A percentile compares a stretch with the other conserved stretches of the same genome.
These are phyloP conservation scores for Dipodascopsis uninucleata DNA, from an alignment of 805 yeast genomes.

Conservation along the genomic window DNA sequence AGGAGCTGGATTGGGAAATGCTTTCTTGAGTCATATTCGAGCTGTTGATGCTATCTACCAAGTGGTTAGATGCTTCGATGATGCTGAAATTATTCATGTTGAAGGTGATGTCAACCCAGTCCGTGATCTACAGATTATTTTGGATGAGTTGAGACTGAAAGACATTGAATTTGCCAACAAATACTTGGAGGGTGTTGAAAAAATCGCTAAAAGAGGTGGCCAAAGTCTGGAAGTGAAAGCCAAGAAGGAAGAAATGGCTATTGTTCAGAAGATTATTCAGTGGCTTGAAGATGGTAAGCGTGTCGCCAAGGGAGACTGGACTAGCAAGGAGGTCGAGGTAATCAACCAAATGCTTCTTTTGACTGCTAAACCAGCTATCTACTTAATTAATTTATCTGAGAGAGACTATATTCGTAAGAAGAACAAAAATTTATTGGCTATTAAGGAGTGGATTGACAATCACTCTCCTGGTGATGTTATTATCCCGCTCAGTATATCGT, in stretches of 20 bases:
- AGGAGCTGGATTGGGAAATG: constrained; percentile 68
- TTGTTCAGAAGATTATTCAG: constrained; percentile 69
- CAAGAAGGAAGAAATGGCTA: constrained; percentile 77
- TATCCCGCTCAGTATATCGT: constrained; percentile 87
- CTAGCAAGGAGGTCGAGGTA: constrained; percentile 82
- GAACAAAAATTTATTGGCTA: constrained; percentile 77
- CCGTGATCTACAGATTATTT: constrained; percentile 88
- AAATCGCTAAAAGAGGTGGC: constrained; percentile 81
- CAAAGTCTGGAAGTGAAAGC: constrained; percentile 85
- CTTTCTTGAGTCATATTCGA: constrained; percentile 92
- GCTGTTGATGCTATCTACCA: constrained; percentile 98
- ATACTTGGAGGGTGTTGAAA: constrained; percentile 72
- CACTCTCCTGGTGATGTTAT: constrained; percentile 86
- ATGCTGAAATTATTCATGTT: constrained; percentile 94
- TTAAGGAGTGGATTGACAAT: constrained; percentile 86
- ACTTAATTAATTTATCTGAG: constrained; percentile 85
- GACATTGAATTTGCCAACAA: constrained; percentile 93
- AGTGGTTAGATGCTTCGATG: constrained; percentile 96
- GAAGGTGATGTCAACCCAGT: constrained; percentile 96
- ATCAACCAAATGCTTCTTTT: constrained; percentile 82
- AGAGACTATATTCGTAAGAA: constrained; percentile 80
- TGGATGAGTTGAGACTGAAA: constrained; percentile 87
- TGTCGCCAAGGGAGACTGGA: constrained; percentile 84
- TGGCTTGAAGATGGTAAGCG: constrained; percentile 80
- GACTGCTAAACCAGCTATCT: constrained; percentile 94